Evolutionary conservation across 2,329 filamentous ascomycete species (phyloP), one percentile per base, ranked within the genome.

Genomic region (Cryphonectria parasitica): DNA sequence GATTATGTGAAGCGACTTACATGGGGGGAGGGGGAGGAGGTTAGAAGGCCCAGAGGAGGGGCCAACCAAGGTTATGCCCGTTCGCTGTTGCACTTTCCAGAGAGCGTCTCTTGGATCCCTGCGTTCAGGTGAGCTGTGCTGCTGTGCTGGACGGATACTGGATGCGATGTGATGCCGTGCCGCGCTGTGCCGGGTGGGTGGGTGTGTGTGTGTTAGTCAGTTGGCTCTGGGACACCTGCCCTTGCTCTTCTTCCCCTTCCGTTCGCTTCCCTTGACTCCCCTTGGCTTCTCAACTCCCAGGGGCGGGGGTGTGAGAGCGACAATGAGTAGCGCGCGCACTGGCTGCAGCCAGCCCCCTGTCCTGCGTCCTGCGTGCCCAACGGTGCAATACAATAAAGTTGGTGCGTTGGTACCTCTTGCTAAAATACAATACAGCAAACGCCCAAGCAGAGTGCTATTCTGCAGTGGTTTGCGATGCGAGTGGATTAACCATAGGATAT

Each of bases 51-150:
- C 25, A 58, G 54, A 31, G 52, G 52, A 56, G 54, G 54, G 25
- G 25, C 25, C 25, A 19, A 17, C 54, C 54, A 25, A 58, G 54
- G 25, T 31, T 5, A 58, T 58, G 54, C 54, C 54, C 54, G 54
- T 15, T 31, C 19, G 54, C 54, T 58, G 54, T 58, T 58, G 54
- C 54, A 58, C 54, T 58, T 31, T 58, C 54, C 5, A 25, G 19
- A 58, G 52, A 56, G 28, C 45, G 45, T 17, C 25, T 34, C 13
- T 31, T 8, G 28, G 54, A 58, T 58, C 54, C 54, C 25, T 58
- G 54, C 25, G 28, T 58, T 31, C 54, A 58, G 54, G 52, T 56
- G 54, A 19, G 54, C n/a, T 54, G 49, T 54, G 49, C n/a, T 28
- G 25, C n/a, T 25, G 25, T 58, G 54, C 54, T 31, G 54, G 6